Base-by-base conservation (phyloP, 257 asterid species). In the Misopates orontium region DNA sequence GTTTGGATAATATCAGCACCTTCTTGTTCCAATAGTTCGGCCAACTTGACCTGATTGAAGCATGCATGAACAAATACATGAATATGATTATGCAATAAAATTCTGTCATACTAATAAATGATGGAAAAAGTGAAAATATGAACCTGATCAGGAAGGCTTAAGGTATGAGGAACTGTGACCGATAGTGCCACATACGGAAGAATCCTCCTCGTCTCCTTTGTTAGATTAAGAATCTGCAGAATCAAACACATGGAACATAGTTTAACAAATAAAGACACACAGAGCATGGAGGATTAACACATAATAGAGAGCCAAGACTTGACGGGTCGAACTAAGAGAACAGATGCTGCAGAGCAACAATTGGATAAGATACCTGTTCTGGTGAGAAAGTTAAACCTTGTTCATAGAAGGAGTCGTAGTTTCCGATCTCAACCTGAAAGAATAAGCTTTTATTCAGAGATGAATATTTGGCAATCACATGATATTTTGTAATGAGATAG, bases 61-160 rank as follows among this genome's bases (percentile, higher is more conserved):
- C 7, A 18, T 12, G 28, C 2, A 32, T 20, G 21, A 25, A 56
- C 16, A 60, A 15, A 8, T 25, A 58, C 25, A 28, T 45, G 23
- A 14, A 36, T 11, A 16, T 44, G 21, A 1, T 36, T 21, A 6
- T 39, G 18, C 42, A 5, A 36, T 36, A 45, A n/a, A 45, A 45
- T 45, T 23, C 36, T 61, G 12, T 40, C 4, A 10, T 22, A 6
- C 39, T 61, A 13, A 45, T n/a, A 45, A 14, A 9, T 48, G 1
- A 31, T 18, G 17, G 1, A 10, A 32, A 32, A 17, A 17, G 18
- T 63, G 40, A 56, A 47, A 22, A 56, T 21, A 8, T 15, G 42
- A 70, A 86, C 98, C 98, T 91, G 98, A 67, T 91, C 95, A 8
- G 91, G 98, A 55, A 91, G 96, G 87, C 91, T 86, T 67, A 91